phyloP scores from a whole-genome alignment of 441 rosid species.

The Manihot esculenta region DNA sequence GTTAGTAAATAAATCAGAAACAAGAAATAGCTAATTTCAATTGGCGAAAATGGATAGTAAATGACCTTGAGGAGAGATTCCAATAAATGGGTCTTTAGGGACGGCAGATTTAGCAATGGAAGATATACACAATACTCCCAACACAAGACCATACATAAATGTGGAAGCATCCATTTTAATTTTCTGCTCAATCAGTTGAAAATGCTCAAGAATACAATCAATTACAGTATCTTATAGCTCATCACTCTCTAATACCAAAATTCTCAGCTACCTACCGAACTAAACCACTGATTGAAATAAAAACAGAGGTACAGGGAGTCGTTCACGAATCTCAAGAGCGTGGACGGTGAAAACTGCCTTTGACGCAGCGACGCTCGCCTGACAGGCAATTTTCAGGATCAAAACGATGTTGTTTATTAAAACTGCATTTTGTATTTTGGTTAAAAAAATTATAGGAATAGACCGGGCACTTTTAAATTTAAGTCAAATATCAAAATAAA shows the following conservation, averaged over 20 bases:
- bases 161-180: slow-evolving; percentile 12
- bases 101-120: slow-evolving; percentile 46
- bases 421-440: too few species aligned
- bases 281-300: too few species aligned
- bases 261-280: neutral
- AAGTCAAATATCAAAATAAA: too few species aligned
- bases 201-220: neutral
- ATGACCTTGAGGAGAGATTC: slow-evolving; percentile 32
- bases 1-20: neutral
- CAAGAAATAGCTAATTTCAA: neutral
- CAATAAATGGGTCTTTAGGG: slow-evolving; percentile 45
- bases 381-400: too few species aligned
- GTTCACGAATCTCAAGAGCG: too few species aligned
- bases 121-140: slow-evolving; percentile 29
- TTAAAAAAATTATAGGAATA: too few species aligned
- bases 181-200: neutral
- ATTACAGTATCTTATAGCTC: too few species aligned
- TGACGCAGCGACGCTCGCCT: too few species aligned
- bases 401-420: too few species aligned
- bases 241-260: neutral
- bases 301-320: neutral
- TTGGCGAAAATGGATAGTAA: neutral
- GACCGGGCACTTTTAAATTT: too few species aligned
- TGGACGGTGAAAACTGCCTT: too few species aligned
- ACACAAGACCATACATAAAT: neutral